phyloP scores from a whole-genome alignment of 805 yeast genomes.

The Lipomyces chichibuensis region DNA sequence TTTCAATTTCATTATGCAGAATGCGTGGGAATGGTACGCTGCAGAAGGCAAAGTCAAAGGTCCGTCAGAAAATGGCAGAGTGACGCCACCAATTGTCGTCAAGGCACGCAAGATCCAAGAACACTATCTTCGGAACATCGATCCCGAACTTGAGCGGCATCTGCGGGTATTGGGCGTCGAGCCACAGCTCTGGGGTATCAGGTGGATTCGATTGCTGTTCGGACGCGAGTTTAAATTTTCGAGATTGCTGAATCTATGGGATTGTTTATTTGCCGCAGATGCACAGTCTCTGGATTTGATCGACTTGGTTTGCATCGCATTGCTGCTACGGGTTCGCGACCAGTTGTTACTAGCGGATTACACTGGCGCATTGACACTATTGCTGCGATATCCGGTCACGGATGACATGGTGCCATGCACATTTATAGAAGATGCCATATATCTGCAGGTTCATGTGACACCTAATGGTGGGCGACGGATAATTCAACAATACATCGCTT shows the following conservation, averaged over 20 bases:
- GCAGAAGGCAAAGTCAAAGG: slow-evolving; percentile 29
- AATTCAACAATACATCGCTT: slow-evolving; percentile 22
- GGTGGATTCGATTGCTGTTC: slow-evolving; percentile 46
- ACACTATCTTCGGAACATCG: slow-evolving; percentile 38
- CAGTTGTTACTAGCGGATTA: slow-evolving; percentile 26
- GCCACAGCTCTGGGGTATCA: slow-evolving; percentile 47
- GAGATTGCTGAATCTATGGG: slow-evolving; percentile 43
- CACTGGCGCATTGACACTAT: slow-evolving; percentile 29
- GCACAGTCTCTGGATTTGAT: slow-evolving; percentile 40
- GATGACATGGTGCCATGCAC: slow-evolving; percentile 26
- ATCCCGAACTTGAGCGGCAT: slow-evolving; percentile 40
- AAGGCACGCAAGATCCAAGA: slow-evolving; percentile 44
- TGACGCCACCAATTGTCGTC: slow-evolving; percentile 40
- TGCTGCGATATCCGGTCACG: slow-evolving; percentile 32
- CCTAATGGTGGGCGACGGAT: slow-evolving; percentile 29
- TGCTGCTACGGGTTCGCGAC: slow-evolving; percentile 42
- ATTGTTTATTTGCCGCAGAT: slow-evolving; percentile 45
- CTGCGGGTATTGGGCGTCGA: slow-evolving; percentile 40
- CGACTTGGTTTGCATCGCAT: slow-evolving; percentile 44
- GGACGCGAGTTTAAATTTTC: slow-evolving; percentile 44
- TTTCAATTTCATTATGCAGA: slow-evolving; percentile 42
- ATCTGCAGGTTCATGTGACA: slow-evolving; percentile 29
- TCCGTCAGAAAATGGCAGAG: slow-evolving; percentile 21
- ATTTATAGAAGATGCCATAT: slow-evolving; percentile 33
- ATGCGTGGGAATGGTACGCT: slow-evolving; percentile 43